Evolutionary conservation across 331 rosid species (phyloP).

Genomic region (Rosa hybrid): DNA sequence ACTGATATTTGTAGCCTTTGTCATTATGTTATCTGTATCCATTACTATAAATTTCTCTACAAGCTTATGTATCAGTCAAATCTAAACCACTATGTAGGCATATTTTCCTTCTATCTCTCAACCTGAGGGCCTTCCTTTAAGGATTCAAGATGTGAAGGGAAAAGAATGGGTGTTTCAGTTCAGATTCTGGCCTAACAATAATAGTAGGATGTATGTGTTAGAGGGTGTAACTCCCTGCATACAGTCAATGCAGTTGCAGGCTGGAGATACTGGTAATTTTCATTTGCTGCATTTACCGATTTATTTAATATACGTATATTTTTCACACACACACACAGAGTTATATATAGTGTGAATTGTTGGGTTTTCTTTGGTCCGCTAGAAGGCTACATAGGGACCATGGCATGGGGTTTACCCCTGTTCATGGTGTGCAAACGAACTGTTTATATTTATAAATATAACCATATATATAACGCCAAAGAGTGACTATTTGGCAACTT

Average conservation of each 20-base stretch:
- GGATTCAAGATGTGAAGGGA: slow-evolving; percentile 97
- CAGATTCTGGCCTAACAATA: slow-evolving; percentile 99
- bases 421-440: neutral
- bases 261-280: slow-evolving; percentile 94
- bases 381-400: neutral
- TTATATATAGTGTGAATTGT: no score
- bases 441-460: no score
- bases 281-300: slow-evolving; percentile 19
- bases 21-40: neutral
- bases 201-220: slow-evolving; percentile 99
- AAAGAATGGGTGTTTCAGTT: slow-evolving; percentile 99
- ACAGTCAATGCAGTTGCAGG: slow-evolving; percentile 99
- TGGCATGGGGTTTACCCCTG: neutral
- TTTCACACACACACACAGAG: neutral
- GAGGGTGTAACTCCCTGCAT: slow-evolving; percentile 99
- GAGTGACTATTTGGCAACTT: neutral
- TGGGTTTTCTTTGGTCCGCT: neutral
- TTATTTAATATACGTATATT: slow-evolving; percentile 3
- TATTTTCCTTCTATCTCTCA: slow-evolving; percentile 99
- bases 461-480: no score
- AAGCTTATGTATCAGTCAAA: slow-evolving; percentile 29
- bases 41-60: neutral
- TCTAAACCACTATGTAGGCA: slow-evolving; percentile 60
- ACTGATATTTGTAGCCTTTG: slow-evolving; percentile 13
- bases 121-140: slow-evolving; percentile 98